phyloP scores from a whole-genome alignment of 176 grass and related monocot genomes.

The Oryza officinalis region DNA sequence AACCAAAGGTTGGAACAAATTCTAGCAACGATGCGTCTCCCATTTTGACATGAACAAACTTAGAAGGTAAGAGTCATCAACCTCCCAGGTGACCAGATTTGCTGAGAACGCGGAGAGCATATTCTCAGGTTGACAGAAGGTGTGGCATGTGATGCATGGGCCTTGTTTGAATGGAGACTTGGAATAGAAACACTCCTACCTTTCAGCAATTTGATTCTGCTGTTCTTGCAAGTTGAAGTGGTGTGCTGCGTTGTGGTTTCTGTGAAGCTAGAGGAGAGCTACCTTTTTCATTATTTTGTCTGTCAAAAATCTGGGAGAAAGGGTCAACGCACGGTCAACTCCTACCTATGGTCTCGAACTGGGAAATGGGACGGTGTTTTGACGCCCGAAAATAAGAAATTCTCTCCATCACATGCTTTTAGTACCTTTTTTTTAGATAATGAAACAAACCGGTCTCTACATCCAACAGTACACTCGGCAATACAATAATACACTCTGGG shows the following conservation, averaged over 20 bases:
- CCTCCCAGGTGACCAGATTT: background rate
- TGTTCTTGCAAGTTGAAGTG: background rate
- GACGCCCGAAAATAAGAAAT: background rate
- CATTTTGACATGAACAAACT: background rate
- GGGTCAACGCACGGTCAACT: background rate
- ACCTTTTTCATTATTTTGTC: background rate
- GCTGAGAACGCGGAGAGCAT: background rate
- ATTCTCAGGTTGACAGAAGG: constrained; percentile 14
- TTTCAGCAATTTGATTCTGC: background rate
- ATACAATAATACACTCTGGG: background rate
- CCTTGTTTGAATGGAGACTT: background rate
- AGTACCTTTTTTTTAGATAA: too few species aligned
- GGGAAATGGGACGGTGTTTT: background rate
- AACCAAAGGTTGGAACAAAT: background rate
- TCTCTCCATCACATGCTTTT: background rate
- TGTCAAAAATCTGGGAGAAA: background rate
- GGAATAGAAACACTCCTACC: background rate
- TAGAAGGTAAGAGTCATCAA: background rate
- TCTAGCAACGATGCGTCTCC: background rate
- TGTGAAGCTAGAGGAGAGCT: constrained; percentile 1
- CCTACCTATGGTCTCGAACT: background rate
- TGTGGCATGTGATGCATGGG: background rate
- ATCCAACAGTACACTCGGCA: background rate
- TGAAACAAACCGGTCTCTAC: too few species aligned
- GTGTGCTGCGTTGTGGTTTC: background rate